phyloP scores from a whole-genome alignment of 2,329 filamentous ascomycete genomes.

The Neonectria coccinea region DNA sequence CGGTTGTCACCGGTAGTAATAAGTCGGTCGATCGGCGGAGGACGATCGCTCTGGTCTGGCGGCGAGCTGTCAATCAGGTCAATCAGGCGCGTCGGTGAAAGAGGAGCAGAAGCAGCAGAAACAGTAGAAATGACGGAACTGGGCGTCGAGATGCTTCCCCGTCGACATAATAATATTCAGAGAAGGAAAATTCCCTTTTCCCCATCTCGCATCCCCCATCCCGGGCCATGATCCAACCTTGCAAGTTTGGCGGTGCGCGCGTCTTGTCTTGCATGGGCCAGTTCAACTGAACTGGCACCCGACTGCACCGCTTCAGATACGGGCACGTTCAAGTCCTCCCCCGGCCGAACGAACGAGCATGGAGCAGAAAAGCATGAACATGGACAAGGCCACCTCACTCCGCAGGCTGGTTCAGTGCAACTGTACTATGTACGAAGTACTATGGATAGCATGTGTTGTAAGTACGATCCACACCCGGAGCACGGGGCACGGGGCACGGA shows the following conservation, averaged over 20 bases:
- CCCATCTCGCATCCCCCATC: neutral
- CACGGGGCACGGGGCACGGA: slow-evolving; percentile 11
- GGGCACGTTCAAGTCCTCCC: slow-evolving; percentile 16
- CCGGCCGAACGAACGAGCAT: slow-evolving; percentile 26
- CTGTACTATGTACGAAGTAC: neutral
- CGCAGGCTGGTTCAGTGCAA: slow-evolving; percentile 24
- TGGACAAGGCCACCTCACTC: slow-evolving; percentile 29
- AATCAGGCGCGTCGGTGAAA: slow-evolving; percentile 5
- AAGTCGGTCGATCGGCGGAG: neutral
- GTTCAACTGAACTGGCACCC: neutral
- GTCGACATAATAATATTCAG: slow-evolving; percentile 20
- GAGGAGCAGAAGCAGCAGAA: neutral
- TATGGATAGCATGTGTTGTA: neutral
- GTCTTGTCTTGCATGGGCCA: slow-evolving; percentile 23
- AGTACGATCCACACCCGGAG: neutral
- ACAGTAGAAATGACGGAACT: slow-evolving; percentile 3
- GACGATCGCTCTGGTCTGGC: slow-evolving; percentile 10
- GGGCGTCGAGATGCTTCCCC: slow-evolving; percentile 9
- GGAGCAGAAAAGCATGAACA: slow-evolving; percentile 20
- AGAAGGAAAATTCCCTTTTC: neutral
- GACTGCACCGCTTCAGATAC: slow-evolving; percentile 16
- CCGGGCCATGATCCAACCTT: slow-evolving; percentile 17
- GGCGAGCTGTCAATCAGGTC: slow-evolving; percentile 1
- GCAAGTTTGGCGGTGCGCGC: slow-evolving; percentile 19
- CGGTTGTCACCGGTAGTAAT: neutral